phyloP scores from a whole-genome alignment of 495 filamentous ascomycete species.

The Penicillium steckii region DNA sequence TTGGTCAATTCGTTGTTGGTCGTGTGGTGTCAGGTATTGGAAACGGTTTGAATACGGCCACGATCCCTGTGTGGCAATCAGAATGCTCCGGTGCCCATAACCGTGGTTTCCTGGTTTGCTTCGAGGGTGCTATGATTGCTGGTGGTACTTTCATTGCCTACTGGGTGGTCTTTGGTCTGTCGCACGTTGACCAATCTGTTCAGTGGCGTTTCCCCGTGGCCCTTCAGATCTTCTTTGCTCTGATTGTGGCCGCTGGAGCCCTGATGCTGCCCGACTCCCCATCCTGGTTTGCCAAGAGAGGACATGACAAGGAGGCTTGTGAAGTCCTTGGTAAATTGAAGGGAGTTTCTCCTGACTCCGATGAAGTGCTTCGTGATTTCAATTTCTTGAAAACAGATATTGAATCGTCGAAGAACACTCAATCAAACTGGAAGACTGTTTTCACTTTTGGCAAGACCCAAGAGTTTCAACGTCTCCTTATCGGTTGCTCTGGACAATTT shows the following conservation, averaged over 20 bases:
- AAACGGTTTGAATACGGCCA: constrained; percentile 73
- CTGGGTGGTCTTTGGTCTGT: constrained; percentile 79
- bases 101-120: constrained; percentile 76
- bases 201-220: constrained; percentile 72
- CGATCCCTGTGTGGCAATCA: constrained; percentile 76
- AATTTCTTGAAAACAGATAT: constrained; percentile 46
- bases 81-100: constrained; percentile 71
- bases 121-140: constrained; percentile 76
- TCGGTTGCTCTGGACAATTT: constrained; percentile 53
- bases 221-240: constrained; percentile 72
- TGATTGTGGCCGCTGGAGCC: constrained; percentile 58
- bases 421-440: constrained; percentile 33
- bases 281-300: constrained; percentile 68
- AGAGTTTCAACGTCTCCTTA: constrained; percentile 42
- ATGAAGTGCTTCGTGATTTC: constrained; percentile 41
- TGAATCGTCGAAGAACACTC: constrained; percentile 28
- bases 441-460: constrained; percentile 46
- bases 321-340: constrained; percentile 63
- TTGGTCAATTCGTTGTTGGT: constrained; percentile 72
- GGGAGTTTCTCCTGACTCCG: constrained; percentile 22
- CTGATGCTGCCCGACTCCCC: constrained; percentile 71
- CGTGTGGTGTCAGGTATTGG: constrained; percentile 70
- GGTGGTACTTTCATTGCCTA: constrained; percentile 77
- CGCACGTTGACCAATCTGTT: constrained; percentile 45
- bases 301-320: constrained; percentile 56